A percentile compares a stretch with the other conserved stretches of the same genome.
These are phyloP conservation scores for Dothideomycetes sp. DNA, from an alignment of 2,329 filamentous ascomycete species.

Conservation along the genomic window DNA sequence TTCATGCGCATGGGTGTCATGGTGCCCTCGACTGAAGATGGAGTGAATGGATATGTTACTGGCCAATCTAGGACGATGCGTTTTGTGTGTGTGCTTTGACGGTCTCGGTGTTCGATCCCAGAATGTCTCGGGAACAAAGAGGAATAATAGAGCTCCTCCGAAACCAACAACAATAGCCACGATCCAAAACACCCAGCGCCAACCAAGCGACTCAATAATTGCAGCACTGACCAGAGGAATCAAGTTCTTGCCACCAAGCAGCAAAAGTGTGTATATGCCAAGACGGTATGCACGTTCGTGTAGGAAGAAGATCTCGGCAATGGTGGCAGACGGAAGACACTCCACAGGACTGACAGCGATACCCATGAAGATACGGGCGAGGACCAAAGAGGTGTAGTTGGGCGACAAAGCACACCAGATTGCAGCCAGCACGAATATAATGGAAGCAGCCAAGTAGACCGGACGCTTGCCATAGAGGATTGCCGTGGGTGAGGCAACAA, in stretches of 20 bases:
- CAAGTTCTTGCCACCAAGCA: constrained; percentile 80
- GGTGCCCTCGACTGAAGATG: constrained; percentile 19
- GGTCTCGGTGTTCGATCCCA: constrained; percentile 74
- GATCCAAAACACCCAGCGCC: constrained; percentile 59
- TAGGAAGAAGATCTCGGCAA: constrained; percentile 92
- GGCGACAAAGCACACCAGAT: constrained; percentile 84
- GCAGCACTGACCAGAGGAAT: constrained; percentile 78
- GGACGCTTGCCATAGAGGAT: constrained; percentile 86
- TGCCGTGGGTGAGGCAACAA: constrained; percentile 79
- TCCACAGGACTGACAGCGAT: constrained; percentile 84
- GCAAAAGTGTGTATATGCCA: constrained; percentile 81
- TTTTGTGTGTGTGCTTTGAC: constrained; percentile 26
- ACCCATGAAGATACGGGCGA: constrained; percentile 80
- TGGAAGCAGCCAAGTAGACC: constrained; percentile 69
- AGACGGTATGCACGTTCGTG: constrained; percentile 89
- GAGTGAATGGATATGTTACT: constrained; percentile 22
- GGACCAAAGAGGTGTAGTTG: constrained; percentile 66
- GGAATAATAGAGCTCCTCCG: constrained; percentile 62
- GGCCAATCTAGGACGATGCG: constrained; percentile 16
- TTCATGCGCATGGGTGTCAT: constrained; percentile 11
- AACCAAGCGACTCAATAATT: constrained; percentile 66
- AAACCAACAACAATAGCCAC: constrained; percentile 71
- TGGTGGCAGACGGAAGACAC: constrained; percentile 84
- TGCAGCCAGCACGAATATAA: constrained; percentile 67
- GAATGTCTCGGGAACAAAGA: constrained; percentile 91